Base-by-base conservation (phyloP, 1,139 yeast species). In the Lodderomyces theae region DNA sequence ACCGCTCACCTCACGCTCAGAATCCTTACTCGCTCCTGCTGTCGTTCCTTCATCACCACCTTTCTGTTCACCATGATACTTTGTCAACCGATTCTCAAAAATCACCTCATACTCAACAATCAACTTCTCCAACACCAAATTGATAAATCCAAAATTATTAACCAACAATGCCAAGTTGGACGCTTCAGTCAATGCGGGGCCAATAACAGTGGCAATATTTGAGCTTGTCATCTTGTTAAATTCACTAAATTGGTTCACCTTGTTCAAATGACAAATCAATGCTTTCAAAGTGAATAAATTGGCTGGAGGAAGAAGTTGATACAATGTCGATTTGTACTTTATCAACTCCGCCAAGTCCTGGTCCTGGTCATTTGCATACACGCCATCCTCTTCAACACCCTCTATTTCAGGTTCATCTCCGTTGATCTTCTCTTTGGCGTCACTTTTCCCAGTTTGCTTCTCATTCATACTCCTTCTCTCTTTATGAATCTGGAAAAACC, bases 211-310 rank as follows among this genome's bases (percentile, higher is more conserved):
- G 9, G 95, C 92, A 53, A 86, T 64, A 55, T 86, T 86, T 7
- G 86, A 82, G 3, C 89, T 76, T 45, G 82, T 85, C 95, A 86
- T 86, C 54, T 81, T 78, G 63, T 86, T 86, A 33, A 63, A 62
- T n/a, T 72, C 80, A 40, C 82, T 79, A 53, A 75, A 76, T 44
- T 66, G 67, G 37, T 81, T 77, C 7, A 86, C 81, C 43, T 64
- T 73, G 43, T 75, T 73, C 64, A 90, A 73, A 64, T 92, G 98
- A 36, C 70, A 66, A 37, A 85, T 69, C 41, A 92, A 69, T 36
- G 84, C 64, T 53, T 79, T 79, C 55, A 92, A 68, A 11, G 94
- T 73, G 39, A 77, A 76, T 56, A 77, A 86, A 57, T 89, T 87
- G 48, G 74, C 70, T 2, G 61, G 50, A 2, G 97, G 97, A n/a